phyloP scores from a whole-genome alignment of 805 yeast genomes.

The Wickerhamomyces canadensis region DNA sequence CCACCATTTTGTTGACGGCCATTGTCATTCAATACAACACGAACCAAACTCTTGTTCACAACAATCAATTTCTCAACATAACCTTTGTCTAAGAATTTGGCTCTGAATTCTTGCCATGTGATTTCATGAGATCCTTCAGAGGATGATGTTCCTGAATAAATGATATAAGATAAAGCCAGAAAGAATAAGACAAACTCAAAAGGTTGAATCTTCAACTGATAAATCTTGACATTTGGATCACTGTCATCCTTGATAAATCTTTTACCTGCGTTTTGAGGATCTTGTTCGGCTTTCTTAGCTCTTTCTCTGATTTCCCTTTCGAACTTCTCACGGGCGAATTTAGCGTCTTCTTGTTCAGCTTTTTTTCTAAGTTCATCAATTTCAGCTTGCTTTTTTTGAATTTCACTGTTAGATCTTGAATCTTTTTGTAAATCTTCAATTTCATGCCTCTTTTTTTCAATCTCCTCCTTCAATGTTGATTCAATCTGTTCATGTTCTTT shows the following conservation, averaged over 20 bases:
- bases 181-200: slow-evolving; percentile 29
- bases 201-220: slow-evolving; percentile 28
- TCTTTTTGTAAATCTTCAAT: not conserved
- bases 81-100: slow-evolving; percentile 68
- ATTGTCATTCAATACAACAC: slow-evolving; percentile 58
- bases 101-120: slow-evolving; percentile 89
- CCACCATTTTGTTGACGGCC: slow-evolving; percentile 45
- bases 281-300: slow-evolving; percentile 15
- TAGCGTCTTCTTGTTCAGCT: not conserved
- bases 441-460: not conserved
- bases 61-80: slow-evolving; percentile 70
- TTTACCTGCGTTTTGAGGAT: slow-evolving; percentile 8
- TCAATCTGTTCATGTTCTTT: not conserved
- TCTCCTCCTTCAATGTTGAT: not conserved
- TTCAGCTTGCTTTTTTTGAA: not conserved
- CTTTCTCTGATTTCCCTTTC: slow-evolving; percentile 11
- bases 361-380: not conserved
- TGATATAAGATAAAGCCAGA: slow-evolving; percentile 27
- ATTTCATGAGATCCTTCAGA: slow-evolving; percentile 45
- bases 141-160: slow-evolving; percentile 23
- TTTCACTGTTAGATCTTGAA: not conserved
- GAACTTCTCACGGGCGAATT: not conserved
- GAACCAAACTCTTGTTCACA: slow-evolving; percentile 70
- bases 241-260: slow-evolving; percentile 20
- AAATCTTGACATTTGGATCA: slow-evolving; percentile 27